Base-by-base conservation (phyloP, 805 yeast genomes). In the Metschnikowia borealis region DNA sequence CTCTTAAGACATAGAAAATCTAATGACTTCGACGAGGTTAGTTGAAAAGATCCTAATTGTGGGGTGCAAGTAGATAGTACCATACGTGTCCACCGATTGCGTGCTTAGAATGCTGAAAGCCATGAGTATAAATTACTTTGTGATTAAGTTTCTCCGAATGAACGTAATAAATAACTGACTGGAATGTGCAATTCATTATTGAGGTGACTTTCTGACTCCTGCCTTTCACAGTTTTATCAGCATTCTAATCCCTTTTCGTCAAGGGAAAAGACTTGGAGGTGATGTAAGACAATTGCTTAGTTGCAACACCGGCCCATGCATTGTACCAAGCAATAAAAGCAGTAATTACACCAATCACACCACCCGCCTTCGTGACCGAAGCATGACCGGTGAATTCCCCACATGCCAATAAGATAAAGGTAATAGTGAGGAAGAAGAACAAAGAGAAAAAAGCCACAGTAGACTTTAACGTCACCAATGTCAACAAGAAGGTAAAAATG, bases 401-500 rank as follows among this genome's bases (percentile, higher is more conserved):
- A 42, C 81, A 63, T 5, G 79, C 62, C 44, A 82, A 68, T 54
- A 79, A 58, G 54, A 82, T 58, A 57, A 84, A 78, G 14, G 85
- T 82, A 47, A 79, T 43, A 60, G 77, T 81, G 50, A 84, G 69
- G 51, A 79, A 68, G 32, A 75, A 64, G 60, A 84, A 79, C 46
- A 84, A 68, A 15, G 71, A 58, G 59, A 80, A 77, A 65, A 84
- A 75, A 7, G 74, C 63, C 49, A 73, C 59, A 1, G 83, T 78
- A 1, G 83, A 73, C 60, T 77, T 79, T 59, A 74, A 67, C 3
- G 87, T 79, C 56, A 80, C 77, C 51, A 81, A 59, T 59, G 80
- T 65, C 65, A 83, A 72, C 67, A 83, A 67, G 56, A 80, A 81
- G 11, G 87, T 76, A 69, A 83, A 83, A 11, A 84, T 78, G 6